These are phyloP conservation scores for Podila clonocystis DNA, from an alignment of 192 early-diverging fungal species.

Conservation along the genomic window DNA sequence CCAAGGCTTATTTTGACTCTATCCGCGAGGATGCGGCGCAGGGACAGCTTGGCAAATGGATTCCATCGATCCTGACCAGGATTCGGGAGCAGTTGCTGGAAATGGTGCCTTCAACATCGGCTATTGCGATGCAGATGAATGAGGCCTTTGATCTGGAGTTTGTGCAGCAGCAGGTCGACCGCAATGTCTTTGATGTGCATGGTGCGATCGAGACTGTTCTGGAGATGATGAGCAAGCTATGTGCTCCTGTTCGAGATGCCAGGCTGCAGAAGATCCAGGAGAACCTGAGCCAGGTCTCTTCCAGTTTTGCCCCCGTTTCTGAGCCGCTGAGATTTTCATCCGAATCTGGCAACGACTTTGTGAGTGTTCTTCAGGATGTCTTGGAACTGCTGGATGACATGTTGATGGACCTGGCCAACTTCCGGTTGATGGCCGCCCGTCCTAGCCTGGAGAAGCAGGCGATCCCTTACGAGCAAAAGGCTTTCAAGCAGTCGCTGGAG, in stretches of 20 bases:
- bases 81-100: constrained; percentile 67
- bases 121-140: constrained; percentile 64
- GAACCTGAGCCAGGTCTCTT: constrained; percentile 10
- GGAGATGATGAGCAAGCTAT: constrained; percentile 72
- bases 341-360: constrained; percentile 40
- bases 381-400: constrained; percentile 77
- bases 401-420: constrained; percentile 87
- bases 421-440: constrained; percentile 68
- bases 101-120: constrained; percentile 66
- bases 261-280: constrained; percentile 49
- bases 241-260: constrained; percentile 81
- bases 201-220: constrained; percentile 58
- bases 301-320: background rate
- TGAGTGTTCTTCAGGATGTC: constrained; percentile 57
- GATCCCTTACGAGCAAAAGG: constrained; percentile 76
- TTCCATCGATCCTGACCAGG: constrained; percentile 46
- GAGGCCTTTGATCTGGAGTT: constrained; percentile 75
- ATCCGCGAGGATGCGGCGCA: constrained; percentile 68
- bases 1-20: constrained; percentile 77
- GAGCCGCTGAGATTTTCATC: constrained; percentile 5
- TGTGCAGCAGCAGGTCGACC: constrained; percentile 71
- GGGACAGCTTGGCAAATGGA: constrained; percentile 55
- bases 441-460: constrained; percentile 76
- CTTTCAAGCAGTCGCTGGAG: constrained; percentile 69
- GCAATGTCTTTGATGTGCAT: constrained; percentile 64